phyloP scores from a whole-genome alignment of 768 basidiomycete genomes.

The Rhizopogon salebrosus region DNA sequence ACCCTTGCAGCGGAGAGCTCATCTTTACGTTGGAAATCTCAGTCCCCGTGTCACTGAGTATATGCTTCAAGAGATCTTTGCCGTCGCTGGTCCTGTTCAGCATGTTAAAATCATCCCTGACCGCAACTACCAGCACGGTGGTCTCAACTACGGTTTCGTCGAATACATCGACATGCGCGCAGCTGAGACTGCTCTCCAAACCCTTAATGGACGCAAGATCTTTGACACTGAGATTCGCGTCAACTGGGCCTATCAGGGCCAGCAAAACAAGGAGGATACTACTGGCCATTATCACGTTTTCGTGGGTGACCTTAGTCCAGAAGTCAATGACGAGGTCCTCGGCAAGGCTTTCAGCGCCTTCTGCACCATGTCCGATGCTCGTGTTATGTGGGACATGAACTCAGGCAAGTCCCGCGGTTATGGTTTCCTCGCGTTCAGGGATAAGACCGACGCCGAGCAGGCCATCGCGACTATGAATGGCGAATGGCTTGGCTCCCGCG shows the following conservation, averaged over 20 bases:
- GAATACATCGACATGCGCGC: constrained; percentile 99
- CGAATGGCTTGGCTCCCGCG: constrained; percentile 97
- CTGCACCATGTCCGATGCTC: constrained; percentile 92
- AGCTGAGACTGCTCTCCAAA: constrained; percentile 97
- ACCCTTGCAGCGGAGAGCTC: constrained; percentile 71
- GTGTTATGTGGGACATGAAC: constrained; percentile 99
- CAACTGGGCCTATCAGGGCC: constrained; percentile 99
- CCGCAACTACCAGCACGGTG: constrained; percentile 98
- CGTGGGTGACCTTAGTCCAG: constrained; percentile 98
- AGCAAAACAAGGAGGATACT: constrained; percentile 98
- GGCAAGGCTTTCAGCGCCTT: constrained; percentile 97
- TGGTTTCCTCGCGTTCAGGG: constrained; percentile 97
- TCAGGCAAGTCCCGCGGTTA: constrained; percentile 98
- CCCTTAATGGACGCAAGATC: constrained; percentile 97
- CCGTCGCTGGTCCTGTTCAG: constrained; percentile 94
- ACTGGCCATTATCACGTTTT: constrained; percentile 98
- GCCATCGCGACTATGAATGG: constrained; percentile 99
- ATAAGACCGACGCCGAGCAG: constrained; percentile 98
- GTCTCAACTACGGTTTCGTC: constrained; percentile 98
- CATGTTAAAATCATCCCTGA: constrained; percentile 99
- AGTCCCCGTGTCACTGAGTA: constrained; percentile 97
- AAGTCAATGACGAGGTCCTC: constrained; percentile 97
- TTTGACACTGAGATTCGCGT: constrained; percentile 99
- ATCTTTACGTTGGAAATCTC: constrained; percentile 98
- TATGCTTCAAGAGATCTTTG: constrained; percentile 97